Evolutionary conservation across 768 basidiomycete genomes (phyloP).

Genomic region (Naganishia kalamii): DNA sequence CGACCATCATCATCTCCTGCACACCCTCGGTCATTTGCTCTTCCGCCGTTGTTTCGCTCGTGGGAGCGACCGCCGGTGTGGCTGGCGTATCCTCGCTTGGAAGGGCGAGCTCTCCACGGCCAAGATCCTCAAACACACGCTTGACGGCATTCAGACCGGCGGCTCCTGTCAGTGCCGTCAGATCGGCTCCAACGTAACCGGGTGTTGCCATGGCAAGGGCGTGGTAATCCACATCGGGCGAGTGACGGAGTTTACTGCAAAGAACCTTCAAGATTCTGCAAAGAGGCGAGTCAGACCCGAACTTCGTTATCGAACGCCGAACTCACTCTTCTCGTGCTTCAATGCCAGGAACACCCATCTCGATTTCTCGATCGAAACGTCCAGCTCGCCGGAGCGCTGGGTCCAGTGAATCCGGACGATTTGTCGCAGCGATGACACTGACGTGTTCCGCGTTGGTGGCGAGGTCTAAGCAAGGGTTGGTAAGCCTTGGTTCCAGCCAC

Average conservation of each 20-base stretch:
- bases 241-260: slow-evolving; percentile 72
- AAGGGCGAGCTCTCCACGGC: slow-evolving; percentile 49
- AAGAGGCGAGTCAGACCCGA: not conserved
- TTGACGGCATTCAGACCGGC: slow-evolving; percentile 96
- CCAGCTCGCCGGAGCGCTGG: slow-evolving; percentile 88
- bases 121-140: slow-evolving; percentile 75
- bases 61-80: not conserved
- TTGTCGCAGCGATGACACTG: slow-evolving; percentile 92
- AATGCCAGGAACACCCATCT: slow-evolving; percentile 93
- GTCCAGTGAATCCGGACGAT: slow-evolving; percentile 90
- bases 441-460: slow-evolving; percentile 86
- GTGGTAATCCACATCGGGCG: slow-evolving; percentile 79
- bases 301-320: not conserved
- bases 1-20: slow-evolving; percentile 44
- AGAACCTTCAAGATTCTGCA: slow-evolving; percentile 81
- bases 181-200: slow-evolving; percentile 93
- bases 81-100: slow-evolving; percentile 15
- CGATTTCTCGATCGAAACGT: slow-evolving; percentile 93
- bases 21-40: slow-evolving; percentile 32
- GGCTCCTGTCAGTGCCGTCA: slow-evolving; percentile 81
- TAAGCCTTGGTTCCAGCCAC: no score
- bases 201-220: slow-evolving; percentile 86
- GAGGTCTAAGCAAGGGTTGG: slow-evolving; percentile 58
- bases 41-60: slow-evolving; percentile 20
- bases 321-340: slow-evolving; percentile 79